Conservation (phyloP, 108 stramenopile genomes). For the Asterionellopsis glacialis region DNA sequence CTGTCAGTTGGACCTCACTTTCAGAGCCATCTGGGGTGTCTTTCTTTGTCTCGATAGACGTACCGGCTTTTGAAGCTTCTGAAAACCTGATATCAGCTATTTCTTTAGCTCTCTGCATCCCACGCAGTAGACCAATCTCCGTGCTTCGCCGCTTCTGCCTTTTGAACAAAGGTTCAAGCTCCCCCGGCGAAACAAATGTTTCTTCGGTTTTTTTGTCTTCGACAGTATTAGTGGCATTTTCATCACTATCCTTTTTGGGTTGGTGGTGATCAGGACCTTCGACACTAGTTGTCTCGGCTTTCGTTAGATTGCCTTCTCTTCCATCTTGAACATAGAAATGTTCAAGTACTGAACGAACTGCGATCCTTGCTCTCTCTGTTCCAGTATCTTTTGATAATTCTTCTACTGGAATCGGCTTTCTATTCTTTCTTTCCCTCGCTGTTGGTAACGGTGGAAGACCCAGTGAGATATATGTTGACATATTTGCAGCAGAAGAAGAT, state of each 20-base stretch:
- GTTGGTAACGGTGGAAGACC: conserved; percentile 34
- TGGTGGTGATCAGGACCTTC: too few species aligned
- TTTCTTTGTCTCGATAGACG: too few species aligned
- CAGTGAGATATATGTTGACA: conserved; percentile 8
- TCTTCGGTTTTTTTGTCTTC: neutral
- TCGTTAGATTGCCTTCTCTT: neutral
- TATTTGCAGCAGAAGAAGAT: neutral
- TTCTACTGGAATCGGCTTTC: conserved; percentile 12
- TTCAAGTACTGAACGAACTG: conserved; percentile 19
- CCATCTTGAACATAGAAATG: conserved; percentile 17
- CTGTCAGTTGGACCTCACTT: too few species aligned
- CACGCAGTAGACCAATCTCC: conserved; percentile 47
- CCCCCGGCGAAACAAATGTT: neutral
- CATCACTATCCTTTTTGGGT: neutral
- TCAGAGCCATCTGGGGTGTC: too few species aligned
- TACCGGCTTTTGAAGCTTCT: too few species aligned
- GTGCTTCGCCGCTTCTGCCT: conserved; percentile 20
- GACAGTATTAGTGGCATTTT: neutral
- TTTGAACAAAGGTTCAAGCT: too few species aligned
- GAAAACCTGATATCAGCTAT: too few species aligned
- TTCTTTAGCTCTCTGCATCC: conserved; percentile 13
- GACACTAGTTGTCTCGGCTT: too few species aligned
- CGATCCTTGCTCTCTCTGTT: conserved; percentile 19
- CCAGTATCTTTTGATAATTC: conserved; percentile 5
- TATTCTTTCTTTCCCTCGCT: conserved; percentile 24